Percentiles rank a stretch among this genome's conserved stretches.
These are phyloP conservation scores for Vickermania ingenoplastis DNA, from an alignment of 208 protist species.

Conservation along the genomic window DNA sequence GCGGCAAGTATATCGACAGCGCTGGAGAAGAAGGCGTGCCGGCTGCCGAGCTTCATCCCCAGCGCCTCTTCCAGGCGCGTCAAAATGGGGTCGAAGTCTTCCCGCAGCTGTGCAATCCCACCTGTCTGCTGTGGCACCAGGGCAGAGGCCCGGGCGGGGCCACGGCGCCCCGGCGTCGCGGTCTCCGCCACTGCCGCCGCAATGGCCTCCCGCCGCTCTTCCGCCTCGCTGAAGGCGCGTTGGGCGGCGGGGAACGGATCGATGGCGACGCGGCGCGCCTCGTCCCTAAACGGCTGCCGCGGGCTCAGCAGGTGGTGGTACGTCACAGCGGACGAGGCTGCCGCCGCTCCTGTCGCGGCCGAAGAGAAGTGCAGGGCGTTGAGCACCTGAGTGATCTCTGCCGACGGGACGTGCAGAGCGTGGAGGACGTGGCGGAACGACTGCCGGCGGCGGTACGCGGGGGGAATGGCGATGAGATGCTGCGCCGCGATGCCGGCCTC, in stretches of 20 bases:
- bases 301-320: slow-evolving; percentile 52
- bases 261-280: slow-evolving; percentile 50
- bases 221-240: slow-evolving; percentile 41
- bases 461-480: slow-evolving; percentile 56
- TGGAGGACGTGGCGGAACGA: slow-evolving; percentile 73
- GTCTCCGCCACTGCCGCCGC: slow-evolving; percentile 11
- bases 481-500: slow-evolving; percentile 68
- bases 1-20: slow-evolving; percentile 40
- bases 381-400: slow-evolving; percentile 45
- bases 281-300: slow-evolving; percentile 58
- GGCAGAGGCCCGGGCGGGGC: slow-evolving; percentile 7
- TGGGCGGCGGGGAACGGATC: slow-evolving; percentile 52
- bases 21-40: slow-evolving; percentile 76
- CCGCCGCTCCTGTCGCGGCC: slow-evolving; percentile 14
- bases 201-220: slow-evolving; percentile 43
- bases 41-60: slow-evolving; percentile 75
- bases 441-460: slow-evolving; percentile 67
- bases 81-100: slow-evolving; percentile 78
- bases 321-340: slow-evolving; percentile 6
- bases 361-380: slow-evolving; percentile 50
- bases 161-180: neutral
- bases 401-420: slow-evolving; percentile 42
- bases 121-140: slow-evolving; percentile 50
- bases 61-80: slow-evolving; percentile 63
- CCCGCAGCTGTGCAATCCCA: slow-evolving; percentile 58